Conservation (phyloP, 192 early-diverging fungal genomes). For the Backusella circina region DNA sequence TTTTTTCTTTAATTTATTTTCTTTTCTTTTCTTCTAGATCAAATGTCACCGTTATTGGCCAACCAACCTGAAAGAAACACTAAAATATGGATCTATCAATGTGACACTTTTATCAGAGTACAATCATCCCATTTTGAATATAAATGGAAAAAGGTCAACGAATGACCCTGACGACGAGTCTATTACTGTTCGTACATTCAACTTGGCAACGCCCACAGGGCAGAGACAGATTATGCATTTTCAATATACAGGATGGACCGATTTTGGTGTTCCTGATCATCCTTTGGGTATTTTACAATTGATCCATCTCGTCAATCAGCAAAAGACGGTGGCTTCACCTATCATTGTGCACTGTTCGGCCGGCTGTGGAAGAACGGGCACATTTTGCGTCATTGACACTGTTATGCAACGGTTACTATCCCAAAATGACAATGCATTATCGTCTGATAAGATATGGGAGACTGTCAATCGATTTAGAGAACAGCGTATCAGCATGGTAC, state of each 20-base stretch:
- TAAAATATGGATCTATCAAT: constrained; percentile 40
- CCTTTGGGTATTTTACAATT: constrained; percentile 48
- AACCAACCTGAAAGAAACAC: constrained; percentile 7
- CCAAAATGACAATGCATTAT: constrained; percentile 2
- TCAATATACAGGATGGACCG: constrained; percentile 67
- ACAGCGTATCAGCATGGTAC: constrained; percentile 81
- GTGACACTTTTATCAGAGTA: constrained; percentile 42
- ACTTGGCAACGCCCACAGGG: not conserved
- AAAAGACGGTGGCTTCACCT: not conserved
- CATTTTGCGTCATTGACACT: constrained; percentile 51
- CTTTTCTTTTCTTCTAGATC: not conserved
- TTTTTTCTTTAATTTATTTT: not conserved
- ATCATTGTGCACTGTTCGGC: constrained; percentile 55
- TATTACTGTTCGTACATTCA: constrained; percentile 36
- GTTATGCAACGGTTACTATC: constrained; percentile 20
- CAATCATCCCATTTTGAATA: not conserved
- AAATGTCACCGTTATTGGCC: constrained; percentile 86
- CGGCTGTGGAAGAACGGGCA: constrained; percentile 53
- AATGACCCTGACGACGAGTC: not conserved
- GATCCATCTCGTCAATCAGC: constrained; percentile 32
- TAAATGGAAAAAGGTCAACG: not conserved
- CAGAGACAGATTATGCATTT: constrained; percentile 37
- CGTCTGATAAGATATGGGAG: constrained; percentile 58
- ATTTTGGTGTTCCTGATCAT: constrained; percentile 58
- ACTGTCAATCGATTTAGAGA: constrained; percentile 65